phyloP scores from a whole-genome alignment of 2,329 filamentous ascomycete genomes.

The Didymella exigua region DNA sequence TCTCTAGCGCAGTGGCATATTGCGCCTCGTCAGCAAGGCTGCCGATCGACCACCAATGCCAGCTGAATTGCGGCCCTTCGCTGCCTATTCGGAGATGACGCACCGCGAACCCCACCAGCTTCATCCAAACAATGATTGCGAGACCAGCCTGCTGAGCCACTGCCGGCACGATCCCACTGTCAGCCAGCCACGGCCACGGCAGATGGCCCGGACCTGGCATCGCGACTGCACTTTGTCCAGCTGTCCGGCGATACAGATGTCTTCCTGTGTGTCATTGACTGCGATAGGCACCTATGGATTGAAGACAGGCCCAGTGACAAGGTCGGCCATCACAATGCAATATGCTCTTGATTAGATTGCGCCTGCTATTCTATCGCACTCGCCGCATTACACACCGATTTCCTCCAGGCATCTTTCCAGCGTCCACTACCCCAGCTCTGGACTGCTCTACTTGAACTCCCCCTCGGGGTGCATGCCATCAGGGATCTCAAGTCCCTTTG shows the following conservation, averaged over 20 bases:
- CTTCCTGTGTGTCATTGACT: not conserved
- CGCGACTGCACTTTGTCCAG: not conserved
- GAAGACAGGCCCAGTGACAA: no score
- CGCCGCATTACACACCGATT: not conserved
- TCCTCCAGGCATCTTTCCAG: not conserved
- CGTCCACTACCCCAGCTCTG: not conserved
- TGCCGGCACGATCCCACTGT: not conserved
- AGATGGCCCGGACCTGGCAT: not conserved
- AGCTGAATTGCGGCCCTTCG: conserved; percentile 27
- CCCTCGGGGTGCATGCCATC: conserved; percentile 43
- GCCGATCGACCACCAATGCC: conserved; percentile 25
- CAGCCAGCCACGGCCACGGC: not conserved
- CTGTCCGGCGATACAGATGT: not conserved
- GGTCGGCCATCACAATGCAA: not conserved
- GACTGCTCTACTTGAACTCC: conserved; percentile 30
- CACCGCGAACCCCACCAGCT: not conserved
- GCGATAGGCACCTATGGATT: not conserved
- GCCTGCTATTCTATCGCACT: not conserved
- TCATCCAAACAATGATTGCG: conserved; percentile 2
- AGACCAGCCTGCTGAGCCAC: conserved; percentile 4
- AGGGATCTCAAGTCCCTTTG: conserved; percentile 38
- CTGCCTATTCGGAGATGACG: conserved; percentile 16
- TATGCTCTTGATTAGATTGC: not conserved
- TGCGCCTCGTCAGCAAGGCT: conserved; percentile 12
- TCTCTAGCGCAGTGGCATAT: conserved; percentile 17